These are phyloP conservation scores for Hypoxylon sp. DNA, from an alignment of 2,329 filamentous ascomycete species.

Conservation along the genomic window DNA sequence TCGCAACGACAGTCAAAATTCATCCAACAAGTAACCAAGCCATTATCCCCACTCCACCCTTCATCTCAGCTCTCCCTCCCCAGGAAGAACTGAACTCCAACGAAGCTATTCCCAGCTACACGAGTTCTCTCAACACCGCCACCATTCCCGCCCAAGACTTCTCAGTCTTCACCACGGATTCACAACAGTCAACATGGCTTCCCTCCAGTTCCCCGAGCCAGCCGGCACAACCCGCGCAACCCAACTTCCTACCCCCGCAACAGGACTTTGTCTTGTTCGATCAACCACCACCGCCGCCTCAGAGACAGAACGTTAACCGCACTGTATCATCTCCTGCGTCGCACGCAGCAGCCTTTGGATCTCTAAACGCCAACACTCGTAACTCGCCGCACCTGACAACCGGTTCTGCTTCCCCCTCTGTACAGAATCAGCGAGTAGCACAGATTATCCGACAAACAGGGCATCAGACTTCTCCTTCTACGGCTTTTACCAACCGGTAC, in stretches of 20 bases:
- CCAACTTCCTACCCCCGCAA: constrained; percentile 66
- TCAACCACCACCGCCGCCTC: constrained; percentile 61
- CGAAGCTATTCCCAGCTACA: constrained; percentile 71
- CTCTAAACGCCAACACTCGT: constrained; percentile 60
- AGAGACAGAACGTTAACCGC: constrained; percentile 61
- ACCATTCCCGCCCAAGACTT: constrained; percentile 77
- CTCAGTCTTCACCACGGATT: constrained; percentile 87
- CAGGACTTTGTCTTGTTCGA: constrained; percentile 87
- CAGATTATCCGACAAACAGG: constrained; percentile 72
- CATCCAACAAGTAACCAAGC: constrained; percentile 61
- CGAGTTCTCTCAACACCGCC: constrained; percentile 69
- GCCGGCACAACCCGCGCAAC: constrained; percentile 74
- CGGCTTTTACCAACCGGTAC: constrained; percentile 71
- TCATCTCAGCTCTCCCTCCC: constrained; percentile 66
- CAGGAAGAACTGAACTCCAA: constrained; percentile 78
- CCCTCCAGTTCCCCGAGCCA: constrained; percentile 75
- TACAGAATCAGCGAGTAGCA: constrained; percentile 72
- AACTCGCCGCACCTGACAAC: constrained; percentile 59
- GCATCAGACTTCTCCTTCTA: constrained; percentile 66
- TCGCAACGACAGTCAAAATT: constrained; percentile 67
- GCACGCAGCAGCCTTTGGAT: constrained; percentile 60
- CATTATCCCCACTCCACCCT: constrained; percentile 64
- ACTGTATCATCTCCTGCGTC: constrained; percentile 61
- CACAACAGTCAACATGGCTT: constrained; percentile 82
- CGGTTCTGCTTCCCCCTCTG: constrained; percentile 56